Evolutionary conservation across 345 rosid species (phyloP).

Genomic region (Pugionium cornutum): DNA sequence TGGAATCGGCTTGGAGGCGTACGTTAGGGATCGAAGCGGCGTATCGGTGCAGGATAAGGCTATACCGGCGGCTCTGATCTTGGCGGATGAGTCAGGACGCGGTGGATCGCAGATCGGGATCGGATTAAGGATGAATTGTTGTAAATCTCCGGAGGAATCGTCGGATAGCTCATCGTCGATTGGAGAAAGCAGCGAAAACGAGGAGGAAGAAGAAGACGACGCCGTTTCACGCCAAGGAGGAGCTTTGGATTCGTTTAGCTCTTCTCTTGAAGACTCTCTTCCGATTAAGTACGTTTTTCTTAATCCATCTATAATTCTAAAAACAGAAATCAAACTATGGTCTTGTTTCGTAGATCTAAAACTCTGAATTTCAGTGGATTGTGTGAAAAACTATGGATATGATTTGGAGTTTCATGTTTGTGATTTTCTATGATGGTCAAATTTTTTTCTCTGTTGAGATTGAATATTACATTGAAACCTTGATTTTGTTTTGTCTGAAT

Average conservation of each 20-base stretch:
- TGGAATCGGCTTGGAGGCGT: conserved; percentile 46
- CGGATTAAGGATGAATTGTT: conserved; percentile 5
- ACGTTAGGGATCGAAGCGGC: conserved; percentile 40
- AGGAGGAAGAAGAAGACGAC: conserved; percentile 40
- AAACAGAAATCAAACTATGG: neutral
- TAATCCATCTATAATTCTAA: neutral
- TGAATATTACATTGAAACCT: neutral
- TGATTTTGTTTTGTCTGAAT: conserved; percentile 23
- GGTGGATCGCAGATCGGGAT: conserved; percentile 31
- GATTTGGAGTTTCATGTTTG: too few relatives aligned
- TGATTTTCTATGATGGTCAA: too few relatives aligned
- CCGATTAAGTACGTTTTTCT: conserved; percentile 56
- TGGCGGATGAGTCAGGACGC: conserved; percentile 37
- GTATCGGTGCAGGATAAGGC: conserved; percentile 44
- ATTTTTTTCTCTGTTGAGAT: too few relatives aligned
- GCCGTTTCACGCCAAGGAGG: conserved; percentile 36
- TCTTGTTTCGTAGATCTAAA: too few relatives aligned
- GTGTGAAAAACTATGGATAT: too few relatives aligned
- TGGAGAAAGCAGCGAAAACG: conserved; percentile 58
- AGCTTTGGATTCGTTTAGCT: conserved; percentile 43
- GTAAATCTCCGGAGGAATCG: conserved; percentile 36
- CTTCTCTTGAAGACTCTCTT: conserved; percentile 63
- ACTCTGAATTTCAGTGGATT: too few relatives aligned
- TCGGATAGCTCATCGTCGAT: conserved; percentile 66
- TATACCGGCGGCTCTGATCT: conserved; percentile 32